These are phyloP conservation scores for Vitis vinifera DNA, from an alignment of 164 flowering plant genomes.

Conservation along the genomic window ASM3070453v1 NC_081817.1:13496001-13496500, in stretches of 20 bases:
- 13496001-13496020: constrained; percentile 4
- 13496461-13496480: constrained; percentile 47
- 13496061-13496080: constrained; percentile 23
- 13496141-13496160: background rate
- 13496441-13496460: background rate
- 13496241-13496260: too few species aligned
- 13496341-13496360: too few species aligned
- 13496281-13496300: too few species aligned
- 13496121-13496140: constrained; percentile 3
- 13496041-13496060: constrained; percentile 22
- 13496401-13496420: background rate
- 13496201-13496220: too few species aligned
- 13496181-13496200: too few species aligned
- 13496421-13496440: background rate
- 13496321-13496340: too few species aligned
- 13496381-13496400: background rate
- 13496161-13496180: too few species aligned
- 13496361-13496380: too few species aligned
- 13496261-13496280: too few species aligned
- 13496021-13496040: constrained; percentile 19
- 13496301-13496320: too few species aligned
- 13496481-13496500: constrained; percentile 90
- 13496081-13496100: constrained; percentile 31
- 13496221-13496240: too few species aligned
- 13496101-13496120: constrained; percentile 39